Conservation (phyloP, 257 asterid genomes). For the Cynanchum wilfordii region DNA sequence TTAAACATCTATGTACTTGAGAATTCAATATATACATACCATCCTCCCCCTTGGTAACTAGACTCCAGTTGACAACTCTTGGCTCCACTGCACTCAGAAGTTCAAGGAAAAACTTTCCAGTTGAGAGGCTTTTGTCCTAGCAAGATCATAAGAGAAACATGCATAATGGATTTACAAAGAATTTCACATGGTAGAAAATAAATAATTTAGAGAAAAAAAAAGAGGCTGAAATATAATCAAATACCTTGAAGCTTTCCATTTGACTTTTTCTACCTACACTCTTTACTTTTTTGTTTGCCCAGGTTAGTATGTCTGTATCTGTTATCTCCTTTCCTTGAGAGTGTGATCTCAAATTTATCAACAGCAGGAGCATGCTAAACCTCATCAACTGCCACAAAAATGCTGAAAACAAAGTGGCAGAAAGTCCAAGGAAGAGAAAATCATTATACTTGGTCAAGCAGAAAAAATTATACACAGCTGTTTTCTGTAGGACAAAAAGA, state of each 20-base stretch:
- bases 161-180: neutral
- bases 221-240: neutral
- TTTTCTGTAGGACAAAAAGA: neutral
- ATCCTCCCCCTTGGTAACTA: conserved; percentile 79
- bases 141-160: conserved; percentile 9
- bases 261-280: conserved; percentile 47
- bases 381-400: conserved; percentile 95
- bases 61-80: conserved; percentile 88
- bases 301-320: conserved; percentile 57
- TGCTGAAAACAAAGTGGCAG: conserved; percentile 36
- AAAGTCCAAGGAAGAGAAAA: neutral
- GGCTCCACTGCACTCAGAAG: conserved; percentile 82
- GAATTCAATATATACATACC: conserved; percentile 32
- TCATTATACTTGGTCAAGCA: neutral
- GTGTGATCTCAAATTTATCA: conserved; percentile 64
- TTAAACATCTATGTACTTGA: neutral
- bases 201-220: neutral
- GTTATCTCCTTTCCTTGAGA: conserved; percentile 74
- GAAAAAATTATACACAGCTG: neutral
- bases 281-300: conserved; percentile 77
- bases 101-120: conserved; percentile 72
- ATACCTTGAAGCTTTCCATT: conserved; percentile 92
- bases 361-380: conserved; percentile 77
- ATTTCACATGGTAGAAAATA: neutral
- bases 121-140: conserved; percentile 66